These are phyloP conservation scores for Gillenia trifoliata DNA, from an alignment of 306 rosid genomes.

Conservation along the genomic window DNA sequence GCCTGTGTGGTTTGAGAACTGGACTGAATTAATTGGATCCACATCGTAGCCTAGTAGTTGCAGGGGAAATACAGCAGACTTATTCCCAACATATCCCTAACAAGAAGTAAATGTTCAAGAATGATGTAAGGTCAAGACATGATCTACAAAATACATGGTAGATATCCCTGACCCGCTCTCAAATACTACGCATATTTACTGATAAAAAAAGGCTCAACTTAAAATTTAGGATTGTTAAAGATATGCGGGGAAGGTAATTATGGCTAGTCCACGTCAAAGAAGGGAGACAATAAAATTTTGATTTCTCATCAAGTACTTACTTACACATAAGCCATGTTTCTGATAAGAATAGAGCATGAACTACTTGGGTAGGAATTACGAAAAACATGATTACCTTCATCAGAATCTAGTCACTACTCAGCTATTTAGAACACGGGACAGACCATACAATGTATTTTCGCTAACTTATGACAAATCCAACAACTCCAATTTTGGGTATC, in stretches of 20 bases:
- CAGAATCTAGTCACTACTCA: neutral
- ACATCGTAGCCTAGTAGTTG: slow-evolving; percentile 87
- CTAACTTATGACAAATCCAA: neutral
- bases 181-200: neutral
- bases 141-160: neutral
- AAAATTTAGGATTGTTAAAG: neutral
- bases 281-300: neutral
- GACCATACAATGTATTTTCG: neutral
- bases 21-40: slow-evolving; percentile 86
- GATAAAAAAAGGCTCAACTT: neutral
- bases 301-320: neutral
- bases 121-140: neutral
- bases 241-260: neutral
- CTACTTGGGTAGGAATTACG: neutral
- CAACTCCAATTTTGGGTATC: neutral
- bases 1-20: slow-evolving; percentile 95
- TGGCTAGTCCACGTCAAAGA: neutral
- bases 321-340: neutral
- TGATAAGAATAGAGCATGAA: neutral
- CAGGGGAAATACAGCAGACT: slow-evolving; percentile 79
- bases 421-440: neutral
- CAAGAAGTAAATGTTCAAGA: slow-evolving; percentile 8
- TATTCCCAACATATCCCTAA: slow-evolving; percentile 86
- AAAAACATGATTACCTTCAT: neutral
- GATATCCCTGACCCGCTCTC: neutral